phyloP scores from a whole-genome alignment of 2,329 filamentous ascomycete species.

The Colletotrichum tamarilloi region DNA sequence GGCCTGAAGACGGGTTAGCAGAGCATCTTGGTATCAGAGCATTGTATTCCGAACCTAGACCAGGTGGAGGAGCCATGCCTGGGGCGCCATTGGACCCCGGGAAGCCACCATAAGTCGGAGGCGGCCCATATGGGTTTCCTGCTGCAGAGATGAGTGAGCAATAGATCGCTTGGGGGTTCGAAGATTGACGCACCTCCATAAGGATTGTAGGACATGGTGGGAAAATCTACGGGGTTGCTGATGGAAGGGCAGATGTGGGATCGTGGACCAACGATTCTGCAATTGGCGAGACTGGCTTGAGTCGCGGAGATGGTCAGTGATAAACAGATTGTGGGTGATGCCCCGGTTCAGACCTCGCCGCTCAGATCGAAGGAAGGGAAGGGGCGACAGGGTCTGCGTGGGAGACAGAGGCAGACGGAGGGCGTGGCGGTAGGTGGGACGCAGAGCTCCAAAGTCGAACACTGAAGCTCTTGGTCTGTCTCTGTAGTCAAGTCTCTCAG shows the following conservation, averaged over 20 bases:
- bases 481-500: neutral
- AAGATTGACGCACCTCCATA: constrained; percentile 59
- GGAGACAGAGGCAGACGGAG: neutral
- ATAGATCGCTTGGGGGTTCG: neutral
- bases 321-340: neutral
- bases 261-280: neutral
- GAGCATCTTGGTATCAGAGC: constrained; percentile 3
- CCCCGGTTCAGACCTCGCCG: neutral
- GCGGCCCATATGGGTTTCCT: constrained; percentile 75
- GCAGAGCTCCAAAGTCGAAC: constrained; percentile 1
- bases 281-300: neutral
- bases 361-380: neutral
- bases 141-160: constrained; percentile 36
- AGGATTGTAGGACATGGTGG: constrained; percentile 68
- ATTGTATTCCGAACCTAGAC: constrained; percentile 73
- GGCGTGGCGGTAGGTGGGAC: neutral
- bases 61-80: constrained; percentile 82
- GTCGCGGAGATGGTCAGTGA: neutral
- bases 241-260: neutral
- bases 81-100: constrained; percentile 70
- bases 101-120: constrained; percentile 79
- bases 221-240: neutral
- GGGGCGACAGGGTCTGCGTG: neutral
- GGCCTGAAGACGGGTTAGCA: constrained; percentile 59
- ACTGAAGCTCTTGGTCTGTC: constrained; percentile 9